phyloP scores from a whole-genome alignment of 1,284 basidiomycete genomes.

The Exsudoporus floridanus region DNA sequence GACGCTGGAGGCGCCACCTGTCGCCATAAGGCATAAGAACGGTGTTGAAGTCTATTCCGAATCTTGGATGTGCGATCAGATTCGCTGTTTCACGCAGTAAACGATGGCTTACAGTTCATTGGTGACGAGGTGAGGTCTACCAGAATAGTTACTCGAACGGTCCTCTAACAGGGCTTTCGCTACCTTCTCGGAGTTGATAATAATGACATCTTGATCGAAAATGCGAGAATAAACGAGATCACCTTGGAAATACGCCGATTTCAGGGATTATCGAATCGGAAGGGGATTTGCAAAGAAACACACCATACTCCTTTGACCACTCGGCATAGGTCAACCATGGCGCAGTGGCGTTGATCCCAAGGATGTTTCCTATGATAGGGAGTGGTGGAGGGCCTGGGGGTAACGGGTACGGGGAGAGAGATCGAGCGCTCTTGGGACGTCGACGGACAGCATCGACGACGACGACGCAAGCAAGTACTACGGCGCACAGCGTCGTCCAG shows the following conservation, averaged over 20 bases:
- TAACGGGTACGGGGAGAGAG: slow-evolving; percentile 4
- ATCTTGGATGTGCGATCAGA: slow-evolving; percentile 31
- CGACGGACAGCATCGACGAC: not conserved
- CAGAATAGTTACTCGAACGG: slow-evolving; percentile 38
- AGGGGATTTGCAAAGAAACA: not conserved
- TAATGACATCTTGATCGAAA: slow-evolving; percentile 11
- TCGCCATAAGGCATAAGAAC: slow-evolving; percentile 39
- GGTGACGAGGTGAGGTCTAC: slow-evolving; percentile 34
- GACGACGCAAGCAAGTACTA: not conserved
- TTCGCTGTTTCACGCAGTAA: not conserved
- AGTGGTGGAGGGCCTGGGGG: slow-evolving; percentile 16
- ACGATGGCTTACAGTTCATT: slow-evolving; percentile 11
- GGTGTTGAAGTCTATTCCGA: slow-evolving; percentile 39
- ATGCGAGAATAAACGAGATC: slow-evolving; percentile 30
- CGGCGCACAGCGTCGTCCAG: not conserved
- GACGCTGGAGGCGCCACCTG: slow-evolving; percentile 40
- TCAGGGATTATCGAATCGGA: not conserved
- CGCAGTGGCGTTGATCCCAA: slow-evolving; percentile 3
- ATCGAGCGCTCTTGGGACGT: not conserved
- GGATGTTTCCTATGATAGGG: slow-evolving; percentile 22
- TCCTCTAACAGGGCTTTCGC: slow-evolving; percentile 42
- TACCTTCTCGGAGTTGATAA: slow-evolving; percentile 37
- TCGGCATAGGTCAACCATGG: slow-evolving; percentile 23
- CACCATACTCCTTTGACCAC: slow-evolving; percentile 17
- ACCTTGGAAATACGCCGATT: slow-evolving; percentile 17